phyloP scores from a whole-genome alignment of 192 early-diverging fungal genomes.

The Backusella psychrophila region DNA sequence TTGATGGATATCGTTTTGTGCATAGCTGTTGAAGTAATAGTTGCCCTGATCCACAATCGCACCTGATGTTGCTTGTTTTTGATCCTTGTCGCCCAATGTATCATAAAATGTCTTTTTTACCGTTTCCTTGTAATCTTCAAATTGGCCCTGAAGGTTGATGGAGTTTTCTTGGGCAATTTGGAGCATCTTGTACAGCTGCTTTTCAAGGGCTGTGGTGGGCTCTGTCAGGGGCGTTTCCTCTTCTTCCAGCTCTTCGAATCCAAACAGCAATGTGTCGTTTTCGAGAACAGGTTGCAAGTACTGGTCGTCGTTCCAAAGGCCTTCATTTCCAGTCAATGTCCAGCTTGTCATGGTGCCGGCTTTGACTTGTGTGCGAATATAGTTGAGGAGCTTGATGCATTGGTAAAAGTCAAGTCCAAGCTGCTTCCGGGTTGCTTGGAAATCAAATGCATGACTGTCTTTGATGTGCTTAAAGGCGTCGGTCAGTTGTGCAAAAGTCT shows the following conservation, averaged over 20 bases:
- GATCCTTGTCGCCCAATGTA: background rate
- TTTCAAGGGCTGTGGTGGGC: constrained; percentile 51
- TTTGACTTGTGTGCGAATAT: constrained; percentile 47
- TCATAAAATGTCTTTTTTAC: constrained; percentile 74
- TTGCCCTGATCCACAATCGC: constrained; percentile 34
- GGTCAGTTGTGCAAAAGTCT: constrained; percentile 45
- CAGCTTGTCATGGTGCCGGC: constrained; percentile 13
- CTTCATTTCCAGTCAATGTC: constrained; percentile 46
- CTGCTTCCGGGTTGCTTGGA: constrained; percentile 43
- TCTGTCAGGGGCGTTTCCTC: constrained; percentile 19
- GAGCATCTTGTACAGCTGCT: constrained; percentile 53
- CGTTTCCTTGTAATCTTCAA: constrained; percentile 65
- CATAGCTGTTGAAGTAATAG: constrained; percentile 99
- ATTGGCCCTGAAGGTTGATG: constrained; percentile 53
- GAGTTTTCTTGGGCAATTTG: constrained; percentile 55
- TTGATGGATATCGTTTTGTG: constrained; percentile 73
- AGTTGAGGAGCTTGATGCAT: constrained; percentile 75
- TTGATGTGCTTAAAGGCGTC: constrained; percentile 64
- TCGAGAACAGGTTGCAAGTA: constrained; percentile 65
- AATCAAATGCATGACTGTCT: constrained; percentile 64
- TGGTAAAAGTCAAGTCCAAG: constrained; percentile 84
- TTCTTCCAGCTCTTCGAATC: constrained; percentile 69
- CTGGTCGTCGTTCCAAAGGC: constrained; percentile 63
- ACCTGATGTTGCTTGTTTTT: background rate
- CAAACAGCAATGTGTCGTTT: constrained; percentile 57